Conservation (phyloP, 495 filamentous ascomycete genomes). For the Aspergillus conjunctus region DNA sequence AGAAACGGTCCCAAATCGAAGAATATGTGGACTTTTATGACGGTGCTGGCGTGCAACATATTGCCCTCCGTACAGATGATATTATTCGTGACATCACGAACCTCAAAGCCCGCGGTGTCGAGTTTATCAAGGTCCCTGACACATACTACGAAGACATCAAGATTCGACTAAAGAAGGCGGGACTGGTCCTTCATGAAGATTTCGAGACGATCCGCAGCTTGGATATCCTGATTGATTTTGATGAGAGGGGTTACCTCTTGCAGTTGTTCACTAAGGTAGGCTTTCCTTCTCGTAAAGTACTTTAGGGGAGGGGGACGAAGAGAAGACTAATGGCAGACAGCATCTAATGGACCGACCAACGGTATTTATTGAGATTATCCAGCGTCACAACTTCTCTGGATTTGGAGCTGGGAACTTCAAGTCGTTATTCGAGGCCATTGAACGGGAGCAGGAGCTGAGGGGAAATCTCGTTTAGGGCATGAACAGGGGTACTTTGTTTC, state of each 20-base stretch:
- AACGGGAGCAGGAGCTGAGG: conserved; percentile 79
- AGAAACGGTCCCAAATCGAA: conserved; percentile 86
- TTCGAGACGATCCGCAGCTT: conserved; percentile 70
- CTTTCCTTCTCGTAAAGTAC: too few species aligned
- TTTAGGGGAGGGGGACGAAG: not conserved
- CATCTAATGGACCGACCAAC: conserved; percentile 90
- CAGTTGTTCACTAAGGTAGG: conserved; percentile 81
- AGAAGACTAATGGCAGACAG: conserved; percentile 38
- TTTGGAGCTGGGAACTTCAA: conserved; percentile 97
- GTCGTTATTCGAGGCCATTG: conserved; percentile 88
- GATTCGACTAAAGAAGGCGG: conserved; percentile 58
- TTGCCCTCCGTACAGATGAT: conserved; percentile 77
- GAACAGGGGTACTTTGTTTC: not conserved
- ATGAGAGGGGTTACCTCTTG: conserved; percentile 81
- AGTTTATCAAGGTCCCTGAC: conserved; percentile 83
- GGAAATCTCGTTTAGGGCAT: conserved; percentile 64
- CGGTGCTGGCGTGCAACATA: conserved; percentile 87
- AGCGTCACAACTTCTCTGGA: conserved; percentile 80
- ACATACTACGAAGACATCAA: conserved; percentile 82
- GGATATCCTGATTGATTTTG: conserved; percentile 89
- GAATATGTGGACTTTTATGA: conserved; percentile 89
- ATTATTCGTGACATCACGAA: conserved; percentile 75
- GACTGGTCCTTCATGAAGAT: conserved; percentile 66
- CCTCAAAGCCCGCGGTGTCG: conserved; percentile 75
- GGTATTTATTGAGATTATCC: conserved; percentile 93